Conservation (phyloP, 23 red algal genomes). For the Gracilaria domingensis region DNA sequence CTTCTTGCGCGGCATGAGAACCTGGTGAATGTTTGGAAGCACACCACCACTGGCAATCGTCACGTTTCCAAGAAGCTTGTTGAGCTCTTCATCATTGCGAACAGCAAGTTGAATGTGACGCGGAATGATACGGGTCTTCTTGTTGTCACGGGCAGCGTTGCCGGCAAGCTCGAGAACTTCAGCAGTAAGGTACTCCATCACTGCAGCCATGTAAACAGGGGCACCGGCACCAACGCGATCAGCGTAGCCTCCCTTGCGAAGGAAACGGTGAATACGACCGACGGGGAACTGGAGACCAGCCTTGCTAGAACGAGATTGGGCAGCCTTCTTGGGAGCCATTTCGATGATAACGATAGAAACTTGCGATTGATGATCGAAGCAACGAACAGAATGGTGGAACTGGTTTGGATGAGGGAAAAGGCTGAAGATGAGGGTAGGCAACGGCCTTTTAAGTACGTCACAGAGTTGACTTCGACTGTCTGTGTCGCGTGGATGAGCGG, state of each 20-base stretch:
- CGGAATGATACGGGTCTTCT: conserved; percentile 99
- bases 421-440: neutral
- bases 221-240: conserved; percentile 99
- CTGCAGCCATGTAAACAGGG: conserved; percentile 98
- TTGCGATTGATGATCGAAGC: conserved; percentile 30
- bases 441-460: neutral
- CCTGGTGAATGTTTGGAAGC: conserved; percentile 94
- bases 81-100: conserved; percentile 99
- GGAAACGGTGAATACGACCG: conserved; percentile 94
- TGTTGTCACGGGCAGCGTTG: conserved; percentile 99
- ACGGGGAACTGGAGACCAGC: conserved; percentile 99
- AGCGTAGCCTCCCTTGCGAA: conserved; percentile 93
- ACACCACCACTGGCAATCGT: conserved; percentile 99
- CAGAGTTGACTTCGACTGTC: neutral
- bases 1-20: conserved; percentile 95
- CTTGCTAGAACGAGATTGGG: conserved; percentile 90
- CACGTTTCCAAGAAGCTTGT: conserved; percentile 95
- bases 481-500: too few relatives aligned
- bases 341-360: neutral
- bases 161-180: conserved; percentile 99
- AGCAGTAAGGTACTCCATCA: conserved; percentile 99
- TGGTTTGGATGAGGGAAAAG: neutral
- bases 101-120: conserved; percentile 99
- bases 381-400: neutral
- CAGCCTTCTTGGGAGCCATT: conserved; percentile 82